Evolutionary conservation across 106 monocot species (phyloP), one percentile per base, ranked within the genome.

Genomic region (Allium sativum): DNA sequence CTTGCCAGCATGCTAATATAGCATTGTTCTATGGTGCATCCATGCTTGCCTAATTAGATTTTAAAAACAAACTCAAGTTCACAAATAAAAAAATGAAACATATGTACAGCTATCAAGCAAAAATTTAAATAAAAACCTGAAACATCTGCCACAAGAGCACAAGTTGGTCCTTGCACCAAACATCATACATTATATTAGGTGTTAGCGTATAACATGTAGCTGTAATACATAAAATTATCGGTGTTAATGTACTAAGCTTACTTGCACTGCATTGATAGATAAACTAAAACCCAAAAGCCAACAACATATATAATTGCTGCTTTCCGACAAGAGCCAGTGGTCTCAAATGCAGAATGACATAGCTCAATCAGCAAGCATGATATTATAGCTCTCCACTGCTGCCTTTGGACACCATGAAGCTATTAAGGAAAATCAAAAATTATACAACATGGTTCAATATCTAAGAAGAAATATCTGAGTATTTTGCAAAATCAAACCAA

Each of bases 1-100:
- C n/a, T n/a, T n/a, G n/a, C 98, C 98, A 99, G 15, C 88, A 81
- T 42, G 87, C 92, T 68, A 92, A 99, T 54, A 99, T 92, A 18
- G 92, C 92, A 76, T 92, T n/a, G 92, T 18, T 88, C 87, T 40
- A 64, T 56, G 68, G 66, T 84, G 52, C 66, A 61, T 53, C 92
- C 88, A 48, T 81, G 75, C 41, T 48, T 67, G n/a, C 96, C 96
- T 86, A 40, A 40, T 21, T 44, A 0, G 48, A 31, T 31, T 31
- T 31, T 5, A 31, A 31, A 31, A 2, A 31, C 31, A 31, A 1
- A 31, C 5, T n/a, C n/a, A n/a, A n/a, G n/a, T n/a, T n/a, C n/a
- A n/a, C 48, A 31, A 3, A 52, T 44, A 64, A 42, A n/a, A 21
- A 44, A 76, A 50, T 45, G 21, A 12, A 56, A 10, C 9, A 44